Conservation (phyloP, 495 filamentous ascomycete genomes). For the Neurospora sp. region DNA sequence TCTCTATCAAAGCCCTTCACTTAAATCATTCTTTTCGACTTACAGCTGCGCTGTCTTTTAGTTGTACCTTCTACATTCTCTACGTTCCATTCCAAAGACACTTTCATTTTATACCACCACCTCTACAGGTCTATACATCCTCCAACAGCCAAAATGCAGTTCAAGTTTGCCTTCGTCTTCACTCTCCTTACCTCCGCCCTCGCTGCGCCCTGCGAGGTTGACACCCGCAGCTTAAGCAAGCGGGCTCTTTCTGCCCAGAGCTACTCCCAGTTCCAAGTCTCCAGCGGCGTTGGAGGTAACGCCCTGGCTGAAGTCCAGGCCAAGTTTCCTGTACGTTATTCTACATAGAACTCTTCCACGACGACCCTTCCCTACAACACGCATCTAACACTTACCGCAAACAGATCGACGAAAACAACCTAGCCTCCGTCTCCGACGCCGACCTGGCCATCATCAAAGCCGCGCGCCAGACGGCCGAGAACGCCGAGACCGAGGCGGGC, state of each 20-base stretch:
- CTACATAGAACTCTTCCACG: not conserved
- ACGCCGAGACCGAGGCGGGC: conserved; percentile 27
- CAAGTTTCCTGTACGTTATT: conserved; percentile 31
- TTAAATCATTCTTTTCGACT: not conserved
- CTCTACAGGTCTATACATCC: not conserved
- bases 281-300: conserved; percentile 32
- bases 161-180: conserved; percentile 21
- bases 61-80: not conserved
- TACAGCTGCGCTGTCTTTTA: conserved; percentile 21
- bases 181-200: conserved; percentile 19
- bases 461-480: conserved; percentile 28
- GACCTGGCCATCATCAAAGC: conserved; percentile 32
- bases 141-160: conserved; percentile 16
- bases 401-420: conserved; percentile 27
- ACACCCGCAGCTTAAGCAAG: conserved; percentile 1
- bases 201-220: conserved; percentile 11
- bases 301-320: conserved; percentile 31
- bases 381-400: not conserved
- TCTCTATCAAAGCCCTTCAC: not conserved
- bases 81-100: not conserved
- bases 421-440: conserved; percentile 21
- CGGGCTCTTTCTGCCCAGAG: conserved; percentile 11
- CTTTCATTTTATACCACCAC: not conserved
- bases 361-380: not conserved
- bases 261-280: conserved; percentile 30